phyloP scores from a whole-genome alignment of 495 filamentous ascomycete genomes.

The Penicillium chermesinum region DNA sequence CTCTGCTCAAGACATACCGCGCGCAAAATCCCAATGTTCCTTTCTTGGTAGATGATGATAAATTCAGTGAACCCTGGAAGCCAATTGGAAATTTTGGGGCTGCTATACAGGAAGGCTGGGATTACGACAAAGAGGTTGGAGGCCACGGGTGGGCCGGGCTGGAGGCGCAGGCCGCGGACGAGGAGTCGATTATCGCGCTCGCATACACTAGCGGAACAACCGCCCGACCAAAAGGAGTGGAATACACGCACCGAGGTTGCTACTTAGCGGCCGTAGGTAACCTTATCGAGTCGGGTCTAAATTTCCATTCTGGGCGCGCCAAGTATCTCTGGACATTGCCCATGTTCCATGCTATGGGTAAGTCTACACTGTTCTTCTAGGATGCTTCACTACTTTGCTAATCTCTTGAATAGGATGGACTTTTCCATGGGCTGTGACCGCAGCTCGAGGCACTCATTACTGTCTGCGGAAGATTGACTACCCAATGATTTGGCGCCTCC shows the following conservation, averaged over 20 bases:
- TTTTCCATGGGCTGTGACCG: slow-evolving; percentile 84
- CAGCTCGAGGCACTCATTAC: slow-evolving; percentile 89
- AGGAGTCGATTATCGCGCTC: slow-evolving; percentile 77
- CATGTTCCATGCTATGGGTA: slow-evolving; percentile 92
- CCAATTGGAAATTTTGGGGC: slow-evolving; percentile 76
- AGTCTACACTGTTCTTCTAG: too few species aligned
- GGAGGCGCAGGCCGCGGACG: slow-evolving; percentile 58
- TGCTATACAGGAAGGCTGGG: slow-evolving; percentile 74
- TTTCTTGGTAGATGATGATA: slow-evolving; percentile 80
- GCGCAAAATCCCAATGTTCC: slow-evolving; percentile 53
- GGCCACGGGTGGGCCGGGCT: slow-evolving; percentile 72
- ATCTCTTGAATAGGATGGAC: slow-evolving; percentile 53
- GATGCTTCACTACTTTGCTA: too few species aligned
- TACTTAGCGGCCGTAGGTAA: slow-evolving; percentile 85
- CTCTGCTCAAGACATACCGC: slow-evolving; percentile 62
- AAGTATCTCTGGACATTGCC: slow-evolving; percentile 89
- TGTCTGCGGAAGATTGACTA: slow-evolving; percentile 95
- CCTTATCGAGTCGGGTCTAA: slow-evolving; percentile 82
- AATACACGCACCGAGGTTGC: slow-evolving; percentile 80
- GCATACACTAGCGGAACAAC: slow-evolving; percentile 94
- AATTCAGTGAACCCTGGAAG: slow-evolving; percentile 20
- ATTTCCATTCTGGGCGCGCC: slow-evolving; percentile 59
- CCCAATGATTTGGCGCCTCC: slow-evolving; percentile 77
- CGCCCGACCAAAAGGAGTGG: slow-evolving; percentile 85
- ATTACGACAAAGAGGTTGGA: slow-evolving; percentile 58